Evolutionary conservation across 306 rosid species (phyloP).

Genomic region (Malus sylvestris): DNA sequence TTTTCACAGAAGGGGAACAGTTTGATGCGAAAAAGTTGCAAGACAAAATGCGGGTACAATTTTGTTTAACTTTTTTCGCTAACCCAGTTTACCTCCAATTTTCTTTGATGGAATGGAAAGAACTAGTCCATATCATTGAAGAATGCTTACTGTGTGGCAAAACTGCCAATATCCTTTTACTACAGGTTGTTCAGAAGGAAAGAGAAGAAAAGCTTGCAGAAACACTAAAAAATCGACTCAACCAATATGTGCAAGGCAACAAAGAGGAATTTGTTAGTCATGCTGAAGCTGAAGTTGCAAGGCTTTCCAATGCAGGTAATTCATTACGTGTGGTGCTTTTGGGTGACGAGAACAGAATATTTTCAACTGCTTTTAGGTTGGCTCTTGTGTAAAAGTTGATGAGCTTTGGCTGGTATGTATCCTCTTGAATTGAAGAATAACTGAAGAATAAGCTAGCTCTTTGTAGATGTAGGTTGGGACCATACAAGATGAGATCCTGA

Average conservation of each 20-base stretch:
- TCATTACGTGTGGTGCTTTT: neutral
- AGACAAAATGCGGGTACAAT: slow-evolving; percentile 84
- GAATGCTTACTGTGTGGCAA: slow-evolving; percentile 5
- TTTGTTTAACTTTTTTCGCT: neutral
- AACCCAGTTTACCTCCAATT: neutral
- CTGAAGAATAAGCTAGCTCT: neutral
- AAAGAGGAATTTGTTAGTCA: slow-evolving; percentile 54
- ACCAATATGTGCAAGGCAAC: slow-evolving; percentile 80
- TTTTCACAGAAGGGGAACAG: slow-evolving; percentile 82
- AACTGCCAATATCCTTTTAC: slow-evolving; percentile 24
- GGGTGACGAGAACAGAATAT: neutral
- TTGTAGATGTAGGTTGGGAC: neutral
- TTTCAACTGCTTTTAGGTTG: neutral
- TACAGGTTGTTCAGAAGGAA: slow-evolving; percentile 82
- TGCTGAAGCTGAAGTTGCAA: slow-evolving; percentile 79
- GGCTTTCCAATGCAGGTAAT: slow-evolving; percentile 88
- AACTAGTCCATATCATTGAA: neutral
- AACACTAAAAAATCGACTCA: slow-evolving; percentile 61
- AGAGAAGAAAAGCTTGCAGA: slow-evolving; percentile 91
- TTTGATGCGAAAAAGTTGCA: slow-evolving; percentile 79
- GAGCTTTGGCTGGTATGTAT: neutral
- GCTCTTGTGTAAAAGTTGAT: neutral
- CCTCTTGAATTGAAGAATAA: neutral
- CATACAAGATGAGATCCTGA: neutral
- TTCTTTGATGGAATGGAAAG: neutral